Evolutionary conservation across 768 basidiomycete genomes (phyloP), one percentile per base, ranked within the genome.

Genomic region (Mrakia hoshinonis): DNA sequence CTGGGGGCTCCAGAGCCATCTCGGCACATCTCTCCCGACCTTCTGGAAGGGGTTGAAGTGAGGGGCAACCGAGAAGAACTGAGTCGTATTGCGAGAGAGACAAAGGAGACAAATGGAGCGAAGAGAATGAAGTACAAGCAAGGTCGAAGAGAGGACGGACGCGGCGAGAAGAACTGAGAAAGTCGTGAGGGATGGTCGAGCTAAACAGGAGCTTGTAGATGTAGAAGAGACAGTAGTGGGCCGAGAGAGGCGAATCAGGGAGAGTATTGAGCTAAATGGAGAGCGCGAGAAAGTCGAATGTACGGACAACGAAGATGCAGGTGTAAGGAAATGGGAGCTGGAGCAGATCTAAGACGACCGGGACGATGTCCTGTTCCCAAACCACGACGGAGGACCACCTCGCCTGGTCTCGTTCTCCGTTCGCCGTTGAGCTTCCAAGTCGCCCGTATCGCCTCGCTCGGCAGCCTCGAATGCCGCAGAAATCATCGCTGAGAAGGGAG

Each of bases 391-490:
- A 51, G 52, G 29, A 2, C 38, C 52, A 26, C 52, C 38, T 36
- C 54, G 38, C 11, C 67, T 20, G 26, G 22, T 29, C 24, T 58
- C 29, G 39, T 47, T 49, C 52, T 47, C 39, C 1, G 52, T 22
- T 29, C 43, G 36, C 15, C 67, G 26, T 9, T 49, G 54, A n/a
- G n/a, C 52, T 52, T 68, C 51, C 20, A 51, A 10, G 18, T 39
- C 43, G 22, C 15, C 4, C 18, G 49, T 62, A 26, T 65, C 63
- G 10, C 49, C 64, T 38, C 70, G 54, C 20, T 72, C 70, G 52
- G 64, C 70, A 7, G 70, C 70, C 38, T 72, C 72, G 34, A 73
- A 68, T 20, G 72, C 72, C 60, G 72, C 72, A 22, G 38, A 46
- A 48, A 73, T 73, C 67, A 73, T 63, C 22, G 69, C 64, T 66